Evolutionary conservation across 306 rosid genomes (phyloP).

Genomic region (Citrullus mucosospermus): DNA sequence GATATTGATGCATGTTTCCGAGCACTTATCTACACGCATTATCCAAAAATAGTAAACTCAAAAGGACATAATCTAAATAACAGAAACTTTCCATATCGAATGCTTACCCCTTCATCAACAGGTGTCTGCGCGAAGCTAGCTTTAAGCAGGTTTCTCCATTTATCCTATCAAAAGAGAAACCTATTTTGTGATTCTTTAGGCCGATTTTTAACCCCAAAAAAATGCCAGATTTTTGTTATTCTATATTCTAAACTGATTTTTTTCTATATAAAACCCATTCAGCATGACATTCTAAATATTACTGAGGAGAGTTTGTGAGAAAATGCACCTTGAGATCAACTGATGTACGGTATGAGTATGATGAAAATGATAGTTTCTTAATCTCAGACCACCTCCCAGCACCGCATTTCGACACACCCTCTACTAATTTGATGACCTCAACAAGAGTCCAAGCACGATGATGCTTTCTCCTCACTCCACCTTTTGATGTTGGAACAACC

Average conservation of each 20-base stretch:
- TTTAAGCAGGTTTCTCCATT: conserved; percentile 95
- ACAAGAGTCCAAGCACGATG: conserved; percentile 94
- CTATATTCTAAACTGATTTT: not conserved
- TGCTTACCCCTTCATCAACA: conserved; percentile 72
- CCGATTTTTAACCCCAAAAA: too few species aligned
- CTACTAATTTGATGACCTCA: conserved; percentile 78
- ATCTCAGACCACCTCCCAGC: conserved; percentile 99
- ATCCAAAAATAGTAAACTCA: not conserved
- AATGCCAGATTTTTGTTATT: not conserved
- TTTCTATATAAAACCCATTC: not conserved
- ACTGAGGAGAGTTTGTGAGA: not conserved
- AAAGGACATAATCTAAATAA: not conserved
- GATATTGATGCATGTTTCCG: conserved; percentile 72
- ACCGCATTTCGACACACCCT: conserved; percentile 84
- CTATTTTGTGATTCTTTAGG: not conserved
- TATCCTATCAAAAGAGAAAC: conserved; percentile 54
- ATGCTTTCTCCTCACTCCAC: conserved; percentile 90
- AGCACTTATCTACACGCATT: conserved; percentile 38
- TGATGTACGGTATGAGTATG: conserved; percentile 83
- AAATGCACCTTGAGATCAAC: conserved; percentile 84
- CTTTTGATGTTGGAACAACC: conserved; percentile 58
- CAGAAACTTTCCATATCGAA: not conserved
- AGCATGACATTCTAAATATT: not conserved
- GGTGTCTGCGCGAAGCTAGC: conserved; percentile 71
- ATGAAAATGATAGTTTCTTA: conserved; percentile 72